Percentiles rank a stretch among this genome's conserved stretches.
phyloP scores from a whole-genome alignment of 495 filamentous ascomycete species.

The Oidiodendron maius region DNA sequence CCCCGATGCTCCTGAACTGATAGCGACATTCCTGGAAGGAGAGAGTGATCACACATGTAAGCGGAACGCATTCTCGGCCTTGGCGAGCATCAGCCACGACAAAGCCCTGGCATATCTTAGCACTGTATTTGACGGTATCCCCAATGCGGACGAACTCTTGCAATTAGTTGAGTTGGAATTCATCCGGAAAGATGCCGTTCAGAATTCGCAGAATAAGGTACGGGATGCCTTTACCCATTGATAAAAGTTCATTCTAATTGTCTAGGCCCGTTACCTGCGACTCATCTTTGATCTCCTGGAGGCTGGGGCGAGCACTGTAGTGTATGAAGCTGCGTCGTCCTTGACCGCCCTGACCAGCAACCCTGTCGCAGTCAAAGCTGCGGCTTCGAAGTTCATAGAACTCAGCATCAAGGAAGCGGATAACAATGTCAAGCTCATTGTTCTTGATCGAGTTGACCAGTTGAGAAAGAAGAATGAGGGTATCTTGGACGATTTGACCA shows the following conservation, averaged over 20 bases:
- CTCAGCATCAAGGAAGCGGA: constrained; percentile 94
- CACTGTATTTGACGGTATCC: constrained; percentile 88
- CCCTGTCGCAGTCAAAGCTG: constrained; percentile 95
- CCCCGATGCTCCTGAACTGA: constrained; percentile 90
- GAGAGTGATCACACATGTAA: constrained; percentile 97
- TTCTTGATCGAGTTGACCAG: constrained; percentile 89
- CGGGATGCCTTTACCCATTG: constrained; percentile 11
- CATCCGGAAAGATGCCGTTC: constrained; percentile 93
- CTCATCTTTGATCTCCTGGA: constrained; percentile 97
- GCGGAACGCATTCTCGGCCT: constrained; percentile 92
- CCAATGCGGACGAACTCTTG: constrained; percentile 88
- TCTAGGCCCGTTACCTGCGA: constrained; percentile 78
- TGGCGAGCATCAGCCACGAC: constrained; percentile 86
- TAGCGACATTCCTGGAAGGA: constrained; percentile 81
- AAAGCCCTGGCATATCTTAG: constrained; percentile 86
- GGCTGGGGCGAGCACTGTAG: constrained; percentile 85
- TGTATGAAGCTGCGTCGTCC: constrained; percentile 98
- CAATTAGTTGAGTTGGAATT: constrained; percentile 95
- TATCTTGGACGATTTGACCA: constrained; percentile 89
- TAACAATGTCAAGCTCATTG: constrained; percentile 98
- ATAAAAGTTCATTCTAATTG: constrained; percentile 16
- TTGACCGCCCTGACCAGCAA: constrained; percentile 91
- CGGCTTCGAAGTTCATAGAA: constrained; percentile 93
- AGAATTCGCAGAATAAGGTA: constrained; percentile 91
- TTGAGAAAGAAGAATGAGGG: constrained; percentile 88